Conservation (phyloP, 1,139 yeast species). For the Taphrina sp. region DNA sequence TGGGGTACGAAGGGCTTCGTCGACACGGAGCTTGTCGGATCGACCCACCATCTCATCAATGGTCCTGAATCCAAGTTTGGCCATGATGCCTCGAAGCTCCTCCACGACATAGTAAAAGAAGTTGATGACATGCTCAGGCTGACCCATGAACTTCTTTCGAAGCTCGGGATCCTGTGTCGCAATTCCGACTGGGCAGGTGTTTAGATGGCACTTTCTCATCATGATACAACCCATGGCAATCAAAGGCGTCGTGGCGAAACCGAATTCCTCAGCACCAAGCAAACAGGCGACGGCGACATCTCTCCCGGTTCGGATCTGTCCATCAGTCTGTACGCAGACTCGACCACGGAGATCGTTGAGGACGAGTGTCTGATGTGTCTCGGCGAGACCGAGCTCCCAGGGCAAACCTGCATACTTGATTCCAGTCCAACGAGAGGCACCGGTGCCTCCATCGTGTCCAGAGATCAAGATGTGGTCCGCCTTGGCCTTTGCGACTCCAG, state of each 20-base stretch:
- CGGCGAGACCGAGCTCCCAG: conserved; percentile 98
- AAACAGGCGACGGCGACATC: conserved; percentile 95
- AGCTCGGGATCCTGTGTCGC: conserved; percentile 97
- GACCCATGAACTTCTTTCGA: conserved; percentile 88
- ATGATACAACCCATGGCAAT: conserved; percentile 96
- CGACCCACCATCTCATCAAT: conserved; percentile 98
- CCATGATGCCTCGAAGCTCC: conserved; percentile 91
- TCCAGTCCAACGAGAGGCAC: conserved; percentile 98
- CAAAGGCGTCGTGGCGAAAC: conserved; percentile 94
- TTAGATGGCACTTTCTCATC: conserved; percentile 91
- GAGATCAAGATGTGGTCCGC: conserved; percentile 94
- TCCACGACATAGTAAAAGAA: conserved; percentile 93
- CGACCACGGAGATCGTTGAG: conserved; percentile 93
- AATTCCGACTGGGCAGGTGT: conserved; percentile 96
- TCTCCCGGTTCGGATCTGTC: conserved; percentile 93
- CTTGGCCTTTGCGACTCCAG: conserved; percentile 98
- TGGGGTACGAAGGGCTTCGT: conserved; percentile 81
- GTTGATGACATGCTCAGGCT: conserved; percentile 97
- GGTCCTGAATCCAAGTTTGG: conserved; percentile 89
- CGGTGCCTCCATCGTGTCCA: conserved; percentile 99
- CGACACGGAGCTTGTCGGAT: conserved; percentile 81
- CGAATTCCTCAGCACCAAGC: conserved; percentile 98
- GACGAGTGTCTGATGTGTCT: conserved; percentile 95
- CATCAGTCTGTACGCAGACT: conserved; percentile 93
- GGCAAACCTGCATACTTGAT: conserved; percentile 97